Percentiles rank a stretch among this genome's conserved stretches.
Evolutionary conservation across 192 early-diverging fungal genomes (phyloP).

Genomic region (Backusella parvicylindrica): DNA sequence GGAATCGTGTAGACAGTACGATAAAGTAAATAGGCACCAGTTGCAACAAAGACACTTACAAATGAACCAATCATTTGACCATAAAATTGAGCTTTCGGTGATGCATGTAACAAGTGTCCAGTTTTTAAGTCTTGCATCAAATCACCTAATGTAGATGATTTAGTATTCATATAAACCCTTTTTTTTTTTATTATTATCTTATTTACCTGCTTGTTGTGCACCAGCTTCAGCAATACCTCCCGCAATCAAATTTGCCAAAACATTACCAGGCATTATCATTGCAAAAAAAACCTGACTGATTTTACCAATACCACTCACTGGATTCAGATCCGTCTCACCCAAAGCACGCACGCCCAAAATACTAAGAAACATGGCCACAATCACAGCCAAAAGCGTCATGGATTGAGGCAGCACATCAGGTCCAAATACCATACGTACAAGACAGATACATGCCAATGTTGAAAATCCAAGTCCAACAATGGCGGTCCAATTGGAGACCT

Average conservation of each 20-base stretch:
- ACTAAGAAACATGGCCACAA: constrained; percentile 68
- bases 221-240: constrained; percentile 79
- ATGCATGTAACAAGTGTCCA: constrained; percentile 77
- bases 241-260: constrained; percentile 73
- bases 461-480: constrained; percentile 63
- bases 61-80: constrained; percentile 80
- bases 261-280: constrained; percentile 63
- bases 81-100: constrained; percentile 80
- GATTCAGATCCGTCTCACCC: constrained; percentile 85
- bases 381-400: constrained; percentile 64
- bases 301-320: constrained; percentile 80
- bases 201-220: constrained; percentile 54
- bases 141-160: constrained; percentile 38
- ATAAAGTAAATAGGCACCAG: constrained; percentile 66
- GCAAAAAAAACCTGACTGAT: constrained; percentile 83
- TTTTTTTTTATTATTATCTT: neutral
- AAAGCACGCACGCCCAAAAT: constrained; percentile 83
- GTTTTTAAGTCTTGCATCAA: constrained; percentile 75
- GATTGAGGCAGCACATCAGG: constrained; percentile 55
- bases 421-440: constrained; percentile 65
- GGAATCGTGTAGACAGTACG: constrained; percentile 65
- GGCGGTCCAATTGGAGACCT: constrained; percentile 61
- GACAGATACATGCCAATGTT: constrained; percentile 53
- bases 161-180: neutral
- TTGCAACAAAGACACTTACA: constrained; percentile 64